These are phyloP conservation scores for Ustilago xerochloae DNA, from an alignment of 1,284 basidiomycete genomes.

Conservation along the genomic window DNA sequence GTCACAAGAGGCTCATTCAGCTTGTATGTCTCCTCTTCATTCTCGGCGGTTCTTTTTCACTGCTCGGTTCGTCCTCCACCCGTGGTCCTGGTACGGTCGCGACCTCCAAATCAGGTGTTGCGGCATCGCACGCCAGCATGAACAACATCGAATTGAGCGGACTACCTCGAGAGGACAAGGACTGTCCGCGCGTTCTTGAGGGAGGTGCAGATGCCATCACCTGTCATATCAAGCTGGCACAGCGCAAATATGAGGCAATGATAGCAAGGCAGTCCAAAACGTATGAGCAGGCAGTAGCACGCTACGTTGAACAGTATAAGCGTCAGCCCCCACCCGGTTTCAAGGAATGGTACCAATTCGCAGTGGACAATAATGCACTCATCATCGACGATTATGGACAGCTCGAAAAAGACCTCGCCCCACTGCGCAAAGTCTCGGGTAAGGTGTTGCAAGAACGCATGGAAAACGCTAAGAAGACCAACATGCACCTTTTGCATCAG, in stretches of 20 bases:
- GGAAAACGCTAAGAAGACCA: conserved; percentile 3
- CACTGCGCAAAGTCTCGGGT: conserved; percentile 12
- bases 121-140: neutral
- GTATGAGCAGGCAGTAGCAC: conserved; percentile 15
- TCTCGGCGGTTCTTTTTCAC: conserved; percentile 8
- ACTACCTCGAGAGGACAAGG: neutral
- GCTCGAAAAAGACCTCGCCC: conserved; percentile 26
- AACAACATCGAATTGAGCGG: too few species aligned
- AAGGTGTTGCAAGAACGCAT: conserved; percentile 20
- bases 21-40: conserved; percentile 12
- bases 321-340: conserved; percentile 26
- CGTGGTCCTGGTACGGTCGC: neutral
- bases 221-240: conserved; percentile 18
- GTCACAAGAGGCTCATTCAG: conserved; percentile 9
- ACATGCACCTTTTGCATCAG: conserved; percentile 1
- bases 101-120: too few species aligned
- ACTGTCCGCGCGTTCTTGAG: conserved; percentile 12
- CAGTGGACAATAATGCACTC: conserved; percentile 12
- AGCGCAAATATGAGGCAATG: conserved; percentile 16
- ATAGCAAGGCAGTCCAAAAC: conserved; percentile 17
- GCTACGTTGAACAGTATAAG: conserved; percentile 21
- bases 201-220: conserved; percentile 18
- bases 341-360: conserved; percentile 20
- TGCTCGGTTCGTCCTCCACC: conserved; percentile 1
- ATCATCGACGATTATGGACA: conserved; percentile 34